A percentile compares a stretch with the other conserved stretches of the same genome.
Evolutionary conservation across 2,329 filamentous ascomycete genomes (phyloP).

Genomic region (Aspergillus pseudonomiae): DNA sequence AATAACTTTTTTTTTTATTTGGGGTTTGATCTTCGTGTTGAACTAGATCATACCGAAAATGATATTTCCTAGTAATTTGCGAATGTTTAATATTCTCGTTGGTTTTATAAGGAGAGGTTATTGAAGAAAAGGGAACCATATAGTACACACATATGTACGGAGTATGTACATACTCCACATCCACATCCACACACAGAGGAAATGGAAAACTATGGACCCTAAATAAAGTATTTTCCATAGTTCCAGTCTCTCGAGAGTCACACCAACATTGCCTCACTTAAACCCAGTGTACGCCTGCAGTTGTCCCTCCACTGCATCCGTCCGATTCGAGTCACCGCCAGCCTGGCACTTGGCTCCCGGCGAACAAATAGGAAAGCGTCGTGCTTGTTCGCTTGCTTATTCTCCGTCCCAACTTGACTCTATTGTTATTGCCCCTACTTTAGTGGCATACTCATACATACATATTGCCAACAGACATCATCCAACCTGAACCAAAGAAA

Average conservation of each 20-base stretch:
- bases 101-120: not conserved
- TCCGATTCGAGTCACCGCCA: slow-evolving; percentile 34
- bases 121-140: not conserved
- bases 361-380: slow-evolving; percentile 2
- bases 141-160: not conserved
- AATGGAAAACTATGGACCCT: not conserved
- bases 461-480: not conserved
- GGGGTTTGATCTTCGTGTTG: no score
- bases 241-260: not conserved
- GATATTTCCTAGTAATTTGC: no score
- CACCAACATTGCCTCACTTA: slow-evolving; percentile 7
- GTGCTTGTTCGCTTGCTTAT: slow-evolving; percentile 2
- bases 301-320: slow-evolving; percentile 27
- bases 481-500: slow-evolving; percentile 1
- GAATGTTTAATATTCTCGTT: no score
- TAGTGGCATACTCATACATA: slow-evolving; percentile 1
- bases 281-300: not conserved
- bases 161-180: not conserved
- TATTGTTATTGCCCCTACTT: slow-evolving; percentile 6
- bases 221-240: not conserved
- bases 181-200: not conserved
- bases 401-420: slow-evolving; percentile 7
- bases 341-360: slow-evolving; percentile 11
- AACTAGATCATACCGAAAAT: no score
- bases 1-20: not conserved